A percentile compares a stretch with the other conserved stretches of the same genome.
These are phyloP conservation scores for Rhodocollybia butyracea DNA, from an alignment of 768 basidiomycete genomes.

Conservation along the genomic window DNA sequence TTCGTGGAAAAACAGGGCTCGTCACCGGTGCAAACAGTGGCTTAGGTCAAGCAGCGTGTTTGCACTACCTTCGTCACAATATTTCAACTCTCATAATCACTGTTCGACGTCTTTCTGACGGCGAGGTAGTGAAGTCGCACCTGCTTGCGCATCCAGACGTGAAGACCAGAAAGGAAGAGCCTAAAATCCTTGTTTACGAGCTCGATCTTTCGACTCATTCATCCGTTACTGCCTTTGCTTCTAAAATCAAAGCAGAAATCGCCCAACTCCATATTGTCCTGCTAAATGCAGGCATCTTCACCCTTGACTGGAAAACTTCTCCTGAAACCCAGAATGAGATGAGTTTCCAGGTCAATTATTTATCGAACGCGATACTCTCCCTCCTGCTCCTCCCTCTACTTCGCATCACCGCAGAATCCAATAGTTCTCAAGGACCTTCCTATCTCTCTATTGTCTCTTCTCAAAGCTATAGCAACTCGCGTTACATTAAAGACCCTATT, in stretches of 20 bases:
- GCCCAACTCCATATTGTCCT: constrained; percentile 15
- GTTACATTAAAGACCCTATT: constrained; percentile 8
- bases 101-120: constrained; percentile 11
- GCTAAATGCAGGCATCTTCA: constrained; percentile 18
- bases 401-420: constrained; percentile 8
- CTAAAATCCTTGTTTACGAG: constrained; percentile 15
- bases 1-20: constrained; percentile 28
- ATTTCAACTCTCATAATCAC: constrained; percentile 16
- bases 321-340: constrained; percentile 14
- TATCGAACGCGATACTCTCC: constrained; percentile 16
- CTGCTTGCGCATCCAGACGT: constrained; percentile 16
- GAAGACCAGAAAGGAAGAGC: neutral
- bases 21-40: constrained; percentile 21
- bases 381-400: constrained; percentile 19
- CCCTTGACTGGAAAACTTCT: constrained; percentile 7
- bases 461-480: constrained; percentile 1
- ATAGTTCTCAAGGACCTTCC: neutral
- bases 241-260: constrained; percentile 10
- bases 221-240: constrained; percentile 15
- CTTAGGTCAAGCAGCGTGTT: constrained; percentile 12
- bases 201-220: constrained; percentile 16
- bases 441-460: constrained; percentile 14
- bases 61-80: constrained; percentile 15
- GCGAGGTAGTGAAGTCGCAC: constrained; percentile 10
- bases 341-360: constrained; percentile 17